Evolutionary conservation across 768 basidiomycete species (phyloP).

Genomic region (Hericium erinaceus): DNA sequence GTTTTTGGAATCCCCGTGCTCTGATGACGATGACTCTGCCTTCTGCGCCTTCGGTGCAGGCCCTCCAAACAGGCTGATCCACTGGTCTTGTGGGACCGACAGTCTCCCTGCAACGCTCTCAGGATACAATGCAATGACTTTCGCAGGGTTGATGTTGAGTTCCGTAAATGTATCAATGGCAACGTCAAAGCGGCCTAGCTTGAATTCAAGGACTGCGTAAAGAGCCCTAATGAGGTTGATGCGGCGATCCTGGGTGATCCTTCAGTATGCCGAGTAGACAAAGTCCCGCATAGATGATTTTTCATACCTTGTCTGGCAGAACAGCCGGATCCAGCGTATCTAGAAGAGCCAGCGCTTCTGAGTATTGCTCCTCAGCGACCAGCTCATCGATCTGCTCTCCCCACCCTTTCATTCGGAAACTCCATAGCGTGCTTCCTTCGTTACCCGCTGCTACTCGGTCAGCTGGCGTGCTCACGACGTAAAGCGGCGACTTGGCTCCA

Average conservation of each 20-base stretch:
- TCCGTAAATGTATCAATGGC: conserved; percentile 85
- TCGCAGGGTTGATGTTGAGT: conserved; percentile 87
- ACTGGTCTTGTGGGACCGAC: conserved; percentile 53
- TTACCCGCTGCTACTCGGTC: conserved; percentile 55
- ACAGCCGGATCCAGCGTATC: conserved; percentile 53
- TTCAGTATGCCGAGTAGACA: background rate
- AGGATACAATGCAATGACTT: conserved; percentile 86
- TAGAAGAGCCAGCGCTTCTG: conserved; percentile 72
- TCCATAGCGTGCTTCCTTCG: conserved; percentile 78
- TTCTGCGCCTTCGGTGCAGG: conserved; percentile 24
- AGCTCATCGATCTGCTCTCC: conserved; percentile 80
- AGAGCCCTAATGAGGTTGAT: conserved; percentile 56
- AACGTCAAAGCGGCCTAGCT: conserved; percentile 52
- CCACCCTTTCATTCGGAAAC: conserved; percentile 63
- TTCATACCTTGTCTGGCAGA: conserved; percentile 53
- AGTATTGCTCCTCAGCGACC: conserved; percentile 55
- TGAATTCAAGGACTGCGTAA: conserved; percentile 73
- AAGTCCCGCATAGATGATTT: background rate
- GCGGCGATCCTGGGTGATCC: conserved; percentile 38
- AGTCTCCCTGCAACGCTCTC: conserved; percentile 73
- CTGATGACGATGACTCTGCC: conserved; percentile 18
- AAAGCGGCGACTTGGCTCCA: conserved; percentile 44
- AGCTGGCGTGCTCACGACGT: conserved; percentile 61
- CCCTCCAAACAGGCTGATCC: conserved; percentile 84
- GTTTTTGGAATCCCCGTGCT: conserved; percentile 1